Conservation (phyloP, 176 grass and related monocot genomes). For the Hyparrhenia diplandra region DNA sequence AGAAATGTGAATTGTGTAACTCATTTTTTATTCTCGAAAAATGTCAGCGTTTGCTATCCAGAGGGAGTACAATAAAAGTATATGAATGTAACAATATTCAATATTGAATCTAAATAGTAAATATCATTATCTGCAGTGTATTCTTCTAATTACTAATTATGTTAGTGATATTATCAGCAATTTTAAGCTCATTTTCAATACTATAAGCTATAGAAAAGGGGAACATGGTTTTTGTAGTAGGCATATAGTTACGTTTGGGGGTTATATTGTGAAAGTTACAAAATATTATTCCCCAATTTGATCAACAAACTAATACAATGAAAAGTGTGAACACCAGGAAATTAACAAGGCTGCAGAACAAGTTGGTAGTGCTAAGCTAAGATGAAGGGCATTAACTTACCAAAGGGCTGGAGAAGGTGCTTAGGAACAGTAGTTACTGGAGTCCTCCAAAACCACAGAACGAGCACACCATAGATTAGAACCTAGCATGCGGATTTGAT, state of each 20-base stretch:
- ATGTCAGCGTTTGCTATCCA: no score
- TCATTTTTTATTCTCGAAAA: no score
- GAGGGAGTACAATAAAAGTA: neutral
- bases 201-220: neutral
- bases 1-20: no score
- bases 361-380: neutral
- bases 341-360: neutral
- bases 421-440: constrained; percentile 73
- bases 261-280: neutral
- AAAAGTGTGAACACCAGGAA: neutral
- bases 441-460: constrained; percentile 65
- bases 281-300: neutral
- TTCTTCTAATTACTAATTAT: no score
- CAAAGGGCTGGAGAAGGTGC: constrained; percentile 87
- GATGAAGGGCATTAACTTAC: constrained; percentile 43
- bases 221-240: neutral
- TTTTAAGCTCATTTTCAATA: neutral
- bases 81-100: no score
- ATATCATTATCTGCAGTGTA: no score
- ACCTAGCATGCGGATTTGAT: constrained; percentile 56
- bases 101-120: neutral
- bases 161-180: no score
- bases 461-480: constrained; percentile 48
- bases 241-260: neutral
- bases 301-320: neutral